A percentile compares a stretch with the other conserved stretches of the same genome.
Conservation (phyloP, 305 asterid species). For the Fraxinus latifolia region DNA sequence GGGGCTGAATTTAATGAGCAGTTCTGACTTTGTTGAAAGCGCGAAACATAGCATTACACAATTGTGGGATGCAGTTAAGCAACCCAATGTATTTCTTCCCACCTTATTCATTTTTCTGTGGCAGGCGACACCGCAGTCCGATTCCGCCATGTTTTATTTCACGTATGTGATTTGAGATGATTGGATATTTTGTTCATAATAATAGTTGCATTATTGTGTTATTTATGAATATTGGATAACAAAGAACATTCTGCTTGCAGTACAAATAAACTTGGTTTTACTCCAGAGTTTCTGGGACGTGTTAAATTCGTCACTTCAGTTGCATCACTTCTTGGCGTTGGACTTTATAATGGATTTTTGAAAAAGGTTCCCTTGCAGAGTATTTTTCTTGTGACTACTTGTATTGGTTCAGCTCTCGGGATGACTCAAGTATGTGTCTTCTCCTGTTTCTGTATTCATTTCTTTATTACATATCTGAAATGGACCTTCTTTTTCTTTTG, state of each 20-base stretch:
- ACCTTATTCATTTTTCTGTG: constrained; percentile 85
- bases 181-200: constrained; percentile 12
- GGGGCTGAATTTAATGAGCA: constrained; percentile 30
- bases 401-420: constrained; percentile 74
- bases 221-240: constrained; percentile 14
- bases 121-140: constrained; percentile 98
- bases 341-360: constrained; percentile 75
- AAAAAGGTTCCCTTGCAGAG: constrained; percentile 73
- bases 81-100: constrained; percentile 80
- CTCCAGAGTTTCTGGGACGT: constrained; percentile 94
- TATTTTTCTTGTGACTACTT: constrained; percentile 71
- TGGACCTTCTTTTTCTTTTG: constrained; percentile 16
- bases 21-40: constrained; percentile 55
- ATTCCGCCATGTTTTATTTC: constrained; percentile 98
- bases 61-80: constrained; percentile 68
- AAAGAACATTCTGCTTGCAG: constrained; percentile 40
- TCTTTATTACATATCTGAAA: constrained; percentile 14
- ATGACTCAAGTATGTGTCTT: constrained; percentile 63
- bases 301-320: constrained; percentile 86
- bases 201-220: constrained; percentile 17
- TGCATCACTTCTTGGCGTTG: constrained; percentile 86
- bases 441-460: background rate
- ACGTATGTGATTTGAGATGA: constrained; percentile 51
- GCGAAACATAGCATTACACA: constrained; percentile 54
- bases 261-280: constrained; percentile 80